A percentile compares a stretch with the other conserved stretches of the same genome.
Conservation (phyloP, 2,329 filamentous ascomycete species). For the Calonectria multiphialidica region DNA sequence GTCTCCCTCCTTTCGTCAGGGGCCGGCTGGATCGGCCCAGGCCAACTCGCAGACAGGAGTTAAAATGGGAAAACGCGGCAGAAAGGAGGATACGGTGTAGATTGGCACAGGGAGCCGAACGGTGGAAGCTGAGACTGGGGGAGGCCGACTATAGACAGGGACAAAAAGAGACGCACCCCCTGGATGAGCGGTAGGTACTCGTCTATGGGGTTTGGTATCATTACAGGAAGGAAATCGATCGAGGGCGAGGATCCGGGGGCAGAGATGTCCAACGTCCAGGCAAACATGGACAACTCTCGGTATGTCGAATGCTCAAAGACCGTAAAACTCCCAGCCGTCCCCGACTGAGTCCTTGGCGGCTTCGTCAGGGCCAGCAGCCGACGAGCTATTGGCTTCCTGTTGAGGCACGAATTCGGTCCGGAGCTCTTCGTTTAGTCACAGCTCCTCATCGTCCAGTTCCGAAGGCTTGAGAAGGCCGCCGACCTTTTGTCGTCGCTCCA, state of each 20-base stretch:
- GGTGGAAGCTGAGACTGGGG: slow-evolving; percentile 3
- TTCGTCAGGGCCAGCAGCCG: slow-evolving; percentile 39
- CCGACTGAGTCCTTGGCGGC: slow-evolving; percentile 42
- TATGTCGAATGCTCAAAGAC: slow-evolving; percentile 56
- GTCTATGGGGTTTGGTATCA: slow-evolving; percentile 48
- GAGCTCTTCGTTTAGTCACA: slow-evolving; percentile 84
- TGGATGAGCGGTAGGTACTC: slow-evolving; percentile 33
- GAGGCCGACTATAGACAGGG: slow-evolving; percentile 8
- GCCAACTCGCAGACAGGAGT: background rate
- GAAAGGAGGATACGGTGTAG: background rate
- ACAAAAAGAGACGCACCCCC: slow-evolving; percentile 33
- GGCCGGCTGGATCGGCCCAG: slow-evolving; percentile 12
- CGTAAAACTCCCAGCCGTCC: slow-evolving; percentile 77
- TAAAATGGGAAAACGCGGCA: background rate
- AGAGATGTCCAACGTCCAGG: slow-evolving; percentile 1
- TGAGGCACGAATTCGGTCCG: slow-evolving; percentile 69
- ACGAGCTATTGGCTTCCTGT: slow-evolving; percentile 36
- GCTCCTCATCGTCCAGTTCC: slow-evolving; percentile 92
- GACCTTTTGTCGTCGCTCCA: slow-evolving; percentile 93
- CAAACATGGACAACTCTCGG: slow-evolving; percentile 2
- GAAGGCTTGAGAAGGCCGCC: slow-evolving; percentile 96
- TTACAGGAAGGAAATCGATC: slow-evolving; percentile 45
- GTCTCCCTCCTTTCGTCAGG: slow-evolving; percentile 9
- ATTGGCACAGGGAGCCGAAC: slow-evolving; percentile 8
- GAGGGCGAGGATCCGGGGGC: slow-evolving; percentile 23